Conservation (phyloP, 2,329 filamentous ascomycete genomes). For the Geosmithia morbida region DNA sequence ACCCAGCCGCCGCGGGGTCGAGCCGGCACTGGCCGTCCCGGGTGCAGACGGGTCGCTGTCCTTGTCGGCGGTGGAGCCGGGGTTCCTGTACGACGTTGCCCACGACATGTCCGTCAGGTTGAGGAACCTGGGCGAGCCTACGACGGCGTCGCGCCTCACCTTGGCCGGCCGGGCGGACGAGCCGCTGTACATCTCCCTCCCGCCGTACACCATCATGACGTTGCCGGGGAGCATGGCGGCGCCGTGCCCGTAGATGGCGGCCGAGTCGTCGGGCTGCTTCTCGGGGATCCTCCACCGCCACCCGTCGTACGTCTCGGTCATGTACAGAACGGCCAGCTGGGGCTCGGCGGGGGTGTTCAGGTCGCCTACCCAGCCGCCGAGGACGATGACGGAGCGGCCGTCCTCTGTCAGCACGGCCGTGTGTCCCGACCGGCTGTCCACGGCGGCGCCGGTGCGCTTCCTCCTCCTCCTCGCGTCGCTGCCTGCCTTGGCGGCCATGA, state of each 20-base stretch:
- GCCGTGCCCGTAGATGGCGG: constrained; percentile 47
- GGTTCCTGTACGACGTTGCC: constrained; percentile 25
- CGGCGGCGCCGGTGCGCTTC: constrained; percentile 16
- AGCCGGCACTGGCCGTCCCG: constrained; percentile 6
- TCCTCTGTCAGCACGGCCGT: constrained; percentile 70
- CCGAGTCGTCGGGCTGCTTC: constrained; percentile 23
- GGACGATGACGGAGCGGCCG: constrained; percentile 60
- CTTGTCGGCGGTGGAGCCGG: neutral
- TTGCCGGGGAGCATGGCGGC: constrained; percentile 50
- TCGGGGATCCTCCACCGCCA: constrained; percentile 59
- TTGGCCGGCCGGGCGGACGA: constrained; percentile 10
- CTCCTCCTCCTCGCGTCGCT: constrained; percentile 6
- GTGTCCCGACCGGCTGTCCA: constrained; percentile 81
- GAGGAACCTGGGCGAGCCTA: constrained; percentile 26
- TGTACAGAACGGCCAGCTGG: constrained; percentile 62
- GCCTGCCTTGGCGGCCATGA: constrained; percentile 1
- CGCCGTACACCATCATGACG: constrained; percentile 54
- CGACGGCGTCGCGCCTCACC: constrained; percentile 16
- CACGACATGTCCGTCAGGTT: constrained; percentile 44
- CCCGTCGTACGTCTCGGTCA: constrained; percentile 60
- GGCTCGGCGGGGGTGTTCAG: constrained; percentile 62
- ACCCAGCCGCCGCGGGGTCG: constrained; percentile 25
- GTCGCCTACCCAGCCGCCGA: constrained; percentile 90
- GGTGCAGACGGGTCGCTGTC: constrained; percentile 7
- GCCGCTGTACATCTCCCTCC: constrained; percentile 31